Conservation (phyloP, 169 alveolate genomes). For the Cryptosporidium bovis region DNA sequence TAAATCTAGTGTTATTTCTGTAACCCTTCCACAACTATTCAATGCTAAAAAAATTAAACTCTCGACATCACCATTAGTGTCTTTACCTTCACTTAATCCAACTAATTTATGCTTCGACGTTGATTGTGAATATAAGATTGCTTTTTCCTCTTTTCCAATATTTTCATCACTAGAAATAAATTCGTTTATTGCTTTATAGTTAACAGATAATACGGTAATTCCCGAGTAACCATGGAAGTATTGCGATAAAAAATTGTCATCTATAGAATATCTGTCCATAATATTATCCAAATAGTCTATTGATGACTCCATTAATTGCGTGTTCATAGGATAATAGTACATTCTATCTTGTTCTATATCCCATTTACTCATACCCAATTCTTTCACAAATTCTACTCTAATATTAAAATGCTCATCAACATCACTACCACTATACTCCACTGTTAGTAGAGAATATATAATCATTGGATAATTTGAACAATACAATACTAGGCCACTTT, state of each 20-base stretch:
- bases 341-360: constrained; percentile 49
- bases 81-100: not conserved
- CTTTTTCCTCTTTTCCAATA: not conserved
- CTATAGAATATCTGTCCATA: constrained; percentile 44
- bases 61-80: not conserved
- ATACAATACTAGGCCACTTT: constrained; percentile 21
- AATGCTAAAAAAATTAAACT: constrained; percentile 28
- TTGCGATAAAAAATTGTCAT: constrained; percentile 51
- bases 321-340: constrained; percentile 22
- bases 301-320: constrained; percentile 49
- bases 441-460: constrained; percentile 7
- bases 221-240: constrained; percentile 58
- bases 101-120: constrained; percentile 33
- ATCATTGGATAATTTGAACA: constrained; percentile 24
- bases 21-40: constrained; percentile 60
- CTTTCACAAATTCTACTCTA: constrained; percentile 12
- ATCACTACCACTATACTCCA: not conserved
- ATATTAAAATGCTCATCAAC: constrained; percentile 17
- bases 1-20: not conserved
- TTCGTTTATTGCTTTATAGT: not conserved
- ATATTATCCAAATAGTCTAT: constrained; percentile 44
- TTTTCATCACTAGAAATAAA: not conserved
- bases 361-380: constrained; percentile 41
- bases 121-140: constrained; percentile 13
- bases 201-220: constrained; percentile 8